These are phyloP conservation scores for Termitomyces sp. DNA, from an alignment of 1,284 basidiomycete genomes.

Conservation along the genomic window DNA sequence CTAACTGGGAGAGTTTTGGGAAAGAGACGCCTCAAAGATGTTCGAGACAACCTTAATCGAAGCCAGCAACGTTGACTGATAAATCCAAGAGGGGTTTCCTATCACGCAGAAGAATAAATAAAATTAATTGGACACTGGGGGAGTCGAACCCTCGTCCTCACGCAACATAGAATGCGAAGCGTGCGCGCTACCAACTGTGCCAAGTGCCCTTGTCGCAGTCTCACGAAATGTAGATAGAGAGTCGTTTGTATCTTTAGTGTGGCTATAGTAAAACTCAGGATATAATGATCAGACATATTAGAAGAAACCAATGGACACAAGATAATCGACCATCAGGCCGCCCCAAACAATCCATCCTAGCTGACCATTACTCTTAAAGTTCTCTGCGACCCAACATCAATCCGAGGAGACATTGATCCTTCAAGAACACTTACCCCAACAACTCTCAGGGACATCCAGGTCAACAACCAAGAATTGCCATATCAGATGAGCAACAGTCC, in stretches of 20 bases:
- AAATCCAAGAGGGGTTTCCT: too few species aligned
- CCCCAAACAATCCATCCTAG: slow-evolving; percentile 48
- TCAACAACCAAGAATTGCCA: slow-evolving; percentile 58
- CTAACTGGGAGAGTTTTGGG: too few species aligned
- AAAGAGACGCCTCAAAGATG: too few species aligned
- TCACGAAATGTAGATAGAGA: too few species aligned
- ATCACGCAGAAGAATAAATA: too few species aligned
- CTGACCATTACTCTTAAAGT: slow-evolving; percentile 45
- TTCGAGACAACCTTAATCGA: too few species aligned
- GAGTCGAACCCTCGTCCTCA: not conserved
- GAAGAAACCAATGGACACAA: slow-evolving; percentile 9
- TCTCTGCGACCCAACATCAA: slow-evolving; percentile 26
- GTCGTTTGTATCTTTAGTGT: too few species aligned
- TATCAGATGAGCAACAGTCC: slow-evolving; percentile 37
- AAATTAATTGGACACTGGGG: not conserved
- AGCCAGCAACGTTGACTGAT: too few species aligned
- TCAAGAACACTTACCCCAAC: slow-evolving; percentile 37
- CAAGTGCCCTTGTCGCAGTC: too few species aligned
- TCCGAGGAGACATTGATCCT: not conserved
- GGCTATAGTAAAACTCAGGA: too few species aligned
- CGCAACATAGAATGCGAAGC: not conserved
- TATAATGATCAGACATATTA: too few species aligned
- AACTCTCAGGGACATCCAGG: slow-evolving; percentile 51
- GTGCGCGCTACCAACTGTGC: not conserved
- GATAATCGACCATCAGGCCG: slow-evolving; percentile 42